These are phyloP conservation scores for Aspergillus pseudotamarii DNA, from an alignment of 2,329 filamentous ascomycete species.

Conservation along the genomic window DNA sequence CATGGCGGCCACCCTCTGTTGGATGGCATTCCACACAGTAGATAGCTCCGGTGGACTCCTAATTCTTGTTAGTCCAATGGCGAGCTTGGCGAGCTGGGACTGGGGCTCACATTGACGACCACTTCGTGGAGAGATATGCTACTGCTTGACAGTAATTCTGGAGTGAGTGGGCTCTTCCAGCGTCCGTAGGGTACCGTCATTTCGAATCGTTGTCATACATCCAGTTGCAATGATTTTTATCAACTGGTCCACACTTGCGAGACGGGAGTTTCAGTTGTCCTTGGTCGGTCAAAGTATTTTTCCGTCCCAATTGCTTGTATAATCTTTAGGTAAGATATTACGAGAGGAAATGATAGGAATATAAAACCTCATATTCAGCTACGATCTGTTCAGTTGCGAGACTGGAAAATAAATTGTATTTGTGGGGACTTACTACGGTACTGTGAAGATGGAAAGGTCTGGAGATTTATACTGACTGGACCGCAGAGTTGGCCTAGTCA, in stretches of 20 bases:
- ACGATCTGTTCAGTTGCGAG: too few relatives aligned
- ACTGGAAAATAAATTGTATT: too few relatives aligned
- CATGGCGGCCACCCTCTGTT: constrained; percentile 44
- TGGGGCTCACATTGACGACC: constrained; percentile 28
- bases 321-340: not conserved
- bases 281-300: not conserved
- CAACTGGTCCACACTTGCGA: not conserved
- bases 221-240: not conserved
- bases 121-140: constrained; percentile 37
- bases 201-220: not conserved
- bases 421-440: too few relatives aligned
- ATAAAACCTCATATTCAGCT: too few relatives aligned
- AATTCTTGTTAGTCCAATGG: constrained; percentile 10
- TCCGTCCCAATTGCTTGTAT: not conserved
- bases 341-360: too few relatives aligned
- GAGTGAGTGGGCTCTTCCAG: constrained; percentile 44
- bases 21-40: constrained; percentile 42
- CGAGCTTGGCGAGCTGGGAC: not conserved
- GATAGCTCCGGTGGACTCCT: constrained; percentile 30
- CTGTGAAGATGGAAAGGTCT: too few relatives aligned
- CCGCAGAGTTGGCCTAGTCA: too few relatives aligned
- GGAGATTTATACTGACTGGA: too few relatives aligned
- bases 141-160: constrained; percentile 36
- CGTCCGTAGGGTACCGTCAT: constrained; percentile 34
- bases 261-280: not conserved